Conservation (phyloP, 2,329 filamentous ascomycete species). For the Aspergillus quadricinctus region DNA sequence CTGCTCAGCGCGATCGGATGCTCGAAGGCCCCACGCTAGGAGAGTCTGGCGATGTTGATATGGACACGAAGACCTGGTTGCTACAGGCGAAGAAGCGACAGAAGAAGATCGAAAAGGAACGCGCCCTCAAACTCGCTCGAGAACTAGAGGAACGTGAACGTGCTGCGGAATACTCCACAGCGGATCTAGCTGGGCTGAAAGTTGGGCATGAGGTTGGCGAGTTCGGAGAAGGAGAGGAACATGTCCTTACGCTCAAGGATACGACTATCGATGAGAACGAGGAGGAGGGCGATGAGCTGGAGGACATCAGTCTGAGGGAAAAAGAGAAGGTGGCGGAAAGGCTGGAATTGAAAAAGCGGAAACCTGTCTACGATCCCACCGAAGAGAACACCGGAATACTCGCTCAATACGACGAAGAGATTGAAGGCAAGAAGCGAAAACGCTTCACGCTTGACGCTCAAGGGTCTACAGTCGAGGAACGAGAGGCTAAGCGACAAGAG, state of each 20-base stretch:
- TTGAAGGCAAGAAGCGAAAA: slow-evolving; percentile 83
- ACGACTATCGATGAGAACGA: slow-evolving; percentile 77
- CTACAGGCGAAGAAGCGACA: slow-evolving; percentile 87
- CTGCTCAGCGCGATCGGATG: slow-evolving; percentile 68
- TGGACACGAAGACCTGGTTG: slow-evolving; percentile 83
- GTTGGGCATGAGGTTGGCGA: slow-evolving; percentile 82
- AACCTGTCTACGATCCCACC: slow-evolving; percentile 80
- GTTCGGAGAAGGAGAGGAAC: slow-evolving; percentile 75
- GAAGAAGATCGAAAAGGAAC: slow-evolving; percentile 75
- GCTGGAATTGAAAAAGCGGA: slow-evolving; percentile 84
- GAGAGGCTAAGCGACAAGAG: slow-evolving; percentile 52
- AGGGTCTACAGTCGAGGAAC: slow-evolving; percentile 64
- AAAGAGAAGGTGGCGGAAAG: slow-evolving; percentile 54
- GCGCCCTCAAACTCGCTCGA: slow-evolving; percentile 65
- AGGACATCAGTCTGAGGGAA: slow-evolving; percentile 41
- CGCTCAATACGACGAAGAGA: slow-evolving; percentile 93
- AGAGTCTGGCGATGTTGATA: slow-evolving; percentile 62
- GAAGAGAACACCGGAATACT: slow-evolving; percentile 67
- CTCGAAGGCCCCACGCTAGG: slow-evolving; percentile 81
- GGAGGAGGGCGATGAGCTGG: slow-evolving; percentile 82
- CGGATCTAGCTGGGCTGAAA: slow-evolving; percentile 83
- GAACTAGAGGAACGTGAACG: slow-evolving; percentile 74
- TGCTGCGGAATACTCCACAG: slow-evolving; percentile 73
- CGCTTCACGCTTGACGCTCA: slow-evolving; percentile 79
- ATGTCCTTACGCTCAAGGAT: slow-evolving; percentile 93